Percentiles rank a stretch among this genome's conserved stretches.
These are phyloP conservation scores for Melampsora americana DNA, from an alignment of 1,284 basidiomycete species.

Conservation along the genomic window DNA sequence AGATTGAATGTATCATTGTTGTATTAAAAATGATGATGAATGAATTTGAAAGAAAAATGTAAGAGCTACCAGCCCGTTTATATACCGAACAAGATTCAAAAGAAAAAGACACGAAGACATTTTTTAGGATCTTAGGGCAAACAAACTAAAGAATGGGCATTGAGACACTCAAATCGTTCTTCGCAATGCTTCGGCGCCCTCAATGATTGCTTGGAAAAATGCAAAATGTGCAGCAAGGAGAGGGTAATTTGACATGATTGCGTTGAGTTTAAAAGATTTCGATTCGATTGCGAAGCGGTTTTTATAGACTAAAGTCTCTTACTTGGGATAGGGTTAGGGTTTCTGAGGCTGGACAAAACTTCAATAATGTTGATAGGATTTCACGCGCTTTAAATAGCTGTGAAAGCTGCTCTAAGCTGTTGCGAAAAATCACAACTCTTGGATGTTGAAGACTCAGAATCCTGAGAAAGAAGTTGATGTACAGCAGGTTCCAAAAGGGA, in stretches of 20 bases:
- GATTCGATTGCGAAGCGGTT: background rate
- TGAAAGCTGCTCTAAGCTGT: too few relatives aligned
- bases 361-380: too few relatives aligned
- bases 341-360: background rate
- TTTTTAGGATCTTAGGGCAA: background rate
- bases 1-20: too few relatives aligned
- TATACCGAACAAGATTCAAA: constrained; percentile 5
- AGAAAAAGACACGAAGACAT: background rate
- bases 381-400: too few relatives aligned
- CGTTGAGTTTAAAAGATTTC: background rate
- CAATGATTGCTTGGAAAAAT: background rate
- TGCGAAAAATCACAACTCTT: too few relatives aligned
- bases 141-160: background rate
- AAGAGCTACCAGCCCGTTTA: constrained; percentile 38
- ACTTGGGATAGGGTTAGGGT: constrained; percentile 3
- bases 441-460: too few relatives aligned
- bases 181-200: constrained; percentile 45
- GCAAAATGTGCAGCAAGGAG: constrained; percentile 7
- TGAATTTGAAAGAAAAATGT: background rate
- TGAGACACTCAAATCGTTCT: constrained; percentile 16
- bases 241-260: constrained; percentile 45
- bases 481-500: too few relatives aligned
- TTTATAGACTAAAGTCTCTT: background rate
- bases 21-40: too few relatives aligned
- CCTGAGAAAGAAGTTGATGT: too few relatives aligned